These are phyloP conservation scores for Picea sitchensis DNA, from an alignment of 75 land plant species.

Conservation along the genomic window DNA sequence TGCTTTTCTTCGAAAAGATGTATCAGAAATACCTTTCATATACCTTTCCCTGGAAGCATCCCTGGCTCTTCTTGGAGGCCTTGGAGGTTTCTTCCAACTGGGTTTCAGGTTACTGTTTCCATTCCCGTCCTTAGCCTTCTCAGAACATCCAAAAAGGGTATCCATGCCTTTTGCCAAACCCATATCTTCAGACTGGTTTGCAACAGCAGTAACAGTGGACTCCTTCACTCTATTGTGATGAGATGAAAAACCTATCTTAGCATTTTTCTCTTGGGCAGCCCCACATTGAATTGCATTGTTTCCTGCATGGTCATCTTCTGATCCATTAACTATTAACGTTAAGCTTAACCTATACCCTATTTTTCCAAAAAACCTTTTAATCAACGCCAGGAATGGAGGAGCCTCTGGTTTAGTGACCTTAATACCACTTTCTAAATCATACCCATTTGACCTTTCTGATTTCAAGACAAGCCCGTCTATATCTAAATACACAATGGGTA, in stretches of 20 bases:
- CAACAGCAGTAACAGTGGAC: background rate
- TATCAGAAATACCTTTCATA: conserved; percentile 2
- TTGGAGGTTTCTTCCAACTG: conserved; percentile 3
- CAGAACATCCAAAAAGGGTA: background rate
- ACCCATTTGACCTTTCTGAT: background rate
- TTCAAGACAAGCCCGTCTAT: background rate
- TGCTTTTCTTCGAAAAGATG: background rate
- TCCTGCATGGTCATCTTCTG: background rate
- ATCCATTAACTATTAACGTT: background rate
- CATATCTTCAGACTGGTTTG: background rate
- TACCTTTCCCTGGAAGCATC: background rate
- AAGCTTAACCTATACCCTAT: background rate
- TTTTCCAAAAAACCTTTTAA: background rate
- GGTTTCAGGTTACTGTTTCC: background rate
- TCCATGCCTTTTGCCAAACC: background rate
- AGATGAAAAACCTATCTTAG: background rate
- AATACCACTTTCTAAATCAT: background rate
- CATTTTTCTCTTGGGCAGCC: background rate
- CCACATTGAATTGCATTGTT: background rate
- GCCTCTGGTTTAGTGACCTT: background rate
- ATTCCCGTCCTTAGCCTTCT: background rate
- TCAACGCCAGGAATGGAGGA: background rate
- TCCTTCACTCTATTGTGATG: background rate
- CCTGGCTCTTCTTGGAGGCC: background rate
- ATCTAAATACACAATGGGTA: background rate